These are phyloP conservation scores for Gracilaria vermiculophylla DNA, from an alignment of 23 red algal species.

Conservation along the genomic window DNA sequence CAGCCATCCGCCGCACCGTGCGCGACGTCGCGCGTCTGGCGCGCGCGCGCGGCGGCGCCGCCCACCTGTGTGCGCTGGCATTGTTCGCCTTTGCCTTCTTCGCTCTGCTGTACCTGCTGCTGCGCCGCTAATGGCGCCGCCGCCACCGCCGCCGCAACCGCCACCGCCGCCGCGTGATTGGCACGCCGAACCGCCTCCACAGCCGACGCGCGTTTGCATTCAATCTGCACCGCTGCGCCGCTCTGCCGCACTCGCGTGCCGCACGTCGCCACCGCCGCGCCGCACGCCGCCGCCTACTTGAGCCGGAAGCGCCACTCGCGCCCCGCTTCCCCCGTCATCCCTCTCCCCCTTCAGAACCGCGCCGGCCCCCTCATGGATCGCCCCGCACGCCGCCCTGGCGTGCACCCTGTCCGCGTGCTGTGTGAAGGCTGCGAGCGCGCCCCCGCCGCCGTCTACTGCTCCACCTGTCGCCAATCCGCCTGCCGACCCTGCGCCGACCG, in stretches of 20 bases:
- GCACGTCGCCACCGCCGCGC: too few relatives aligned
- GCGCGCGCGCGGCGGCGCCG: slow-evolving; percentile 3
- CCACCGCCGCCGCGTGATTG: not conserved
- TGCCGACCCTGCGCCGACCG: slow-evolving; percentile 22
- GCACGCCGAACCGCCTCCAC: not conserved
- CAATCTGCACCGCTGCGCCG: not conserved
- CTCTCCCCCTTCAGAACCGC: not conserved
- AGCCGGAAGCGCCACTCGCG: too few relatives aligned
- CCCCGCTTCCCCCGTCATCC: not conserved
- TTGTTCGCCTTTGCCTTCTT: slow-evolving; percentile 54
- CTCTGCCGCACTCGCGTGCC: too few relatives aligned
- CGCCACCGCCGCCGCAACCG: not conserved
- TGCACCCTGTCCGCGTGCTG: slow-evolving; percentile 32
- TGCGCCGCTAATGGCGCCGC: slow-evolving; percentile 13
- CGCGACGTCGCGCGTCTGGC: slow-evolving; percentile 10
- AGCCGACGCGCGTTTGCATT: not conserved
- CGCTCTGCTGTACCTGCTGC: slow-evolving; percentile 54
- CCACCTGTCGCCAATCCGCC: slow-evolving; percentile 3
- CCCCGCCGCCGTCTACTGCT: slow-evolving; percentile 1
- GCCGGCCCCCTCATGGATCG: not conserved
- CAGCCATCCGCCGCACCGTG: not conserved
- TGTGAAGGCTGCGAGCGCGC: slow-evolving; percentile 54
- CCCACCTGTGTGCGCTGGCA: slow-evolving; percentile 36
- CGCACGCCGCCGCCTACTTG: too few relatives aligned
- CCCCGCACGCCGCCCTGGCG: not conserved